Evolutionary conservation across 2,329 filamentous ascomycete species (phyloP).

Genomic region (Ophiostoma ulmi): DNA sequence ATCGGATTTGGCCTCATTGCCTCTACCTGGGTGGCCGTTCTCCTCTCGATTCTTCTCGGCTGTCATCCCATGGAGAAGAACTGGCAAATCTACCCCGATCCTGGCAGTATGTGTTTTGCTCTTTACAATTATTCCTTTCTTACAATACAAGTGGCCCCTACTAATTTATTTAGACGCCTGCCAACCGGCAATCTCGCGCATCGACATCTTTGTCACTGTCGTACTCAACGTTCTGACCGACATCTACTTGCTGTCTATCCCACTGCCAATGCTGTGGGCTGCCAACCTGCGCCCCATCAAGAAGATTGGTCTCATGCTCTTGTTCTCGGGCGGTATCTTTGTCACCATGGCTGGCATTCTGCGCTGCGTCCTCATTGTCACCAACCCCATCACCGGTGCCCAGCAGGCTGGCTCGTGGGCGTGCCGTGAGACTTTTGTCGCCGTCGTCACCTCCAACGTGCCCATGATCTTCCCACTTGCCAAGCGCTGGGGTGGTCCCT

Average conservation of each 20-base stretch:
- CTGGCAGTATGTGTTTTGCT: constrained; percentile 35
- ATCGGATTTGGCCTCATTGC: constrained; percentile 36
- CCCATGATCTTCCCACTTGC: constrained; percentile 29
- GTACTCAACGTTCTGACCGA: constrained; percentile 40
- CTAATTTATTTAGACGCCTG: constrained; percentile 33
- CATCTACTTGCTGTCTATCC: constrained; percentile 39
- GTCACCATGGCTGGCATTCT: constrained; percentile 51
- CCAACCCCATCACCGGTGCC: constrained; percentile 36
- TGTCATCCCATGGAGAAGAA: constrained; percentile 37
- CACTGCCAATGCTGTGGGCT: constrained; percentile 48
- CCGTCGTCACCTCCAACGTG: constrained; percentile 29
- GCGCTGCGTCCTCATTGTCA: constrained; percentile 48
- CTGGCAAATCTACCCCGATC: constrained; percentile 42
- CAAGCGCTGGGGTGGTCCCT: constrained; percentile 25
- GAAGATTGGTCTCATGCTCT: constrained; percentile 48
- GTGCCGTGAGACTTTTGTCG: constrained; percentile 30
- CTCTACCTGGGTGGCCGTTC: constrained; percentile 34
- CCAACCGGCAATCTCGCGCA: constrained; percentile 38
- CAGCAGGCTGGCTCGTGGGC: constrained; percentile 40
- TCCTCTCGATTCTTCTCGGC: constrained; percentile 35
- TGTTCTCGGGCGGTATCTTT: constrained; percentile 53
- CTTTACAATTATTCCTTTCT: too few species aligned
- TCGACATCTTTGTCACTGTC: constrained; percentile 38
- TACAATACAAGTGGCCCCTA: background rate
- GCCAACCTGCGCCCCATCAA: constrained; percentile 45